Conservation (phyloP, 179 eudicot genomes). For the Sideroxylon spinosum region DNA sequence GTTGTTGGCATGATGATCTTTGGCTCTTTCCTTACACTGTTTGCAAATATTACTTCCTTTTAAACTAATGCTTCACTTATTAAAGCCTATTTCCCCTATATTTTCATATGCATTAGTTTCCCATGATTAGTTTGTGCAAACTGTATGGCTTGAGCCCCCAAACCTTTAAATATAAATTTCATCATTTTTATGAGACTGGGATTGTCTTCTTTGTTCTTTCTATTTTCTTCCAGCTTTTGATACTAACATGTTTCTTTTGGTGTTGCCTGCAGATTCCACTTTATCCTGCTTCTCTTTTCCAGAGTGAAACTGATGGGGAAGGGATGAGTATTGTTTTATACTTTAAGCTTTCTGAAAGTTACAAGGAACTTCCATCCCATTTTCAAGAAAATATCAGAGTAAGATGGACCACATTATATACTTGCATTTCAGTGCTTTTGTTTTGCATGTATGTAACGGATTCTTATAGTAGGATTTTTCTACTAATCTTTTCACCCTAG, state of each 20-base stretch:
- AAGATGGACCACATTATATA: conserved; percentile 16
- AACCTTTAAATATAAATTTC: not conserved
- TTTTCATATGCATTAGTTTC: not conserved
- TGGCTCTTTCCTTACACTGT: not conserved
- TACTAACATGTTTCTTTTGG: not conserved
- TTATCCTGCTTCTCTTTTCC: conserved; percentile 79
- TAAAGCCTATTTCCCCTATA: not conserved
- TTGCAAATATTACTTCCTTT: not conserved
- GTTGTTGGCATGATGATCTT: not conserved
- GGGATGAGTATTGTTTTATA: conserved; percentile 87
- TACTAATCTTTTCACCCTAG: not conserved
- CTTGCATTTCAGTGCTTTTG: not conserved
- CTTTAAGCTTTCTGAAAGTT: conserved; percentile 72
- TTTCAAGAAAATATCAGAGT: conserved; percentile 80
- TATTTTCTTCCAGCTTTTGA: not conserved
- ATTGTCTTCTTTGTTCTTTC: not conserved
- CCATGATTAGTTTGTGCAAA: not conserved
- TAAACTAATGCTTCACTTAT: not conserved
- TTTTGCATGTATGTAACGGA: not conserved
- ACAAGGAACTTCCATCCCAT: conserved; percentile 60
- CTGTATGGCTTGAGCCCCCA: not conserved
- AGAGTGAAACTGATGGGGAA: conserved; percentile 83
- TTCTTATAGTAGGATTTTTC: not conserved
- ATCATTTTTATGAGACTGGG: not conserved
- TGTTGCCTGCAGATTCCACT: conserved; percentile 60